Evolutionary conservation across 2,329 filamentous ascomycete genomes (phyloP), one percentile per base, ranked within the genome.

Genomic region (Botrytis fabae): DNA sequence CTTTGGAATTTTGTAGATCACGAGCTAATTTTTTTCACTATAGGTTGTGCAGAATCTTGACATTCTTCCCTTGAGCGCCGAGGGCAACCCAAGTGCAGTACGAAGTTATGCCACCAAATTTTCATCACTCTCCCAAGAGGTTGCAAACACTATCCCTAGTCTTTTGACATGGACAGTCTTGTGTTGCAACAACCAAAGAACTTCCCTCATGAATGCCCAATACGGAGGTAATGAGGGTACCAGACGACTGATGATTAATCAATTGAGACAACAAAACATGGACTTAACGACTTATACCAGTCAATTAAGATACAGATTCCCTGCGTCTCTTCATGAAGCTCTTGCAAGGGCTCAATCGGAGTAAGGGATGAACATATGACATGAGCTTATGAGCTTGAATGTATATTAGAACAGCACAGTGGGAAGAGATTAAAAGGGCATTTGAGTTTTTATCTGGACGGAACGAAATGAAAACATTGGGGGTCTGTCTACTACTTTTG

Each of bases 241-340:
- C 76, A 85, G 87, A 80, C 86, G 84, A 80, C 83, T 85, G 81
- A 87, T 94, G 83, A 90, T 91, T 69, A 90, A 92, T 73, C 87
- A 92, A 79, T 85, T 97, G 79, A 89, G 92, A 83, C 89, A 92
- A 81, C 93, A 93, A 84, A 94, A 93, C 57, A 90, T 94, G 82
- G 95, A 98, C 82, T 83, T 98, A 79, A 97, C 96, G 85, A 92
- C 96, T 22, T 98, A 97, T 85, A 95, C 94, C 25, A 95, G 94
- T 73, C 90, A 97, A 86, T 90, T 98, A 80, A 91, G 93, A 80
- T 98, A 97, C 83, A 91, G 96, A 80, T 88, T 98, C 84, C 93
- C 94, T 69, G 92, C 93, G 54, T 89, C 93, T 79, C 87, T 98
- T 72, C 95, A 97, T 83, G 95, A 98, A 85, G 93, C 92, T 75